Conservation (phyloP, 208 protist genomes). For the Wallacemonas sp. region DNA sequence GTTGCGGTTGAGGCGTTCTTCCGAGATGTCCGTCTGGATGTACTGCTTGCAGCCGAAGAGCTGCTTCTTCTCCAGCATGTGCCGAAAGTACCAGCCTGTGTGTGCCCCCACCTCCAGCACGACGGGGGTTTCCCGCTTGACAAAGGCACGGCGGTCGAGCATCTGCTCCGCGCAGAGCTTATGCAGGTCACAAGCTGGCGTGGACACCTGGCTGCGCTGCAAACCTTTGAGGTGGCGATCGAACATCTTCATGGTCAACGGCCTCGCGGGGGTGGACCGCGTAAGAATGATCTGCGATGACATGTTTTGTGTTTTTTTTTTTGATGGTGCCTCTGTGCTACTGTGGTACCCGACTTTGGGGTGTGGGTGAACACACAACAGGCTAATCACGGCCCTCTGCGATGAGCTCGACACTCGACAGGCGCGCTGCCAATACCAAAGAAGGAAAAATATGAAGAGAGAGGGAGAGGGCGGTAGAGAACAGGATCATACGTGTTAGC, state of each 20-base stretch:
- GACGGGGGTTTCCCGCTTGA: slow-evolving; percentile 82
- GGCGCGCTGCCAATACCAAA: too few relatives aligned
- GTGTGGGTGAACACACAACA: too few relatives aligned
- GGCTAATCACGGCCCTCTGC: too few relatives aligned
- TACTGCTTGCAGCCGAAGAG: slow-evolving; percentile 86
- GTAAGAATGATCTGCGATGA: slow-evolving; percentile 72
- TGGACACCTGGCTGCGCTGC: slow-evolving; percentile 64
- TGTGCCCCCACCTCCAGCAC: slow-evolving; percentile 85
- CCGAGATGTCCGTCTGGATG: slow-evolving; percentile 89
- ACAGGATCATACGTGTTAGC: too few relatives aligned
- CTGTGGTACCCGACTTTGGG: too few relatives aligned
- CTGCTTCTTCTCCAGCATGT: slow-evolving; percentile 84
- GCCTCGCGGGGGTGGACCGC: slow-evolving; percentile 54
- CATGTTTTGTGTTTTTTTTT: slow-evolving; percentile 23
- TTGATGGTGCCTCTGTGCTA: background rate
- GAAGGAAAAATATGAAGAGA: too few relatives aligned
- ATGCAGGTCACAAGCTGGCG: slow-evolving; percentile 77
- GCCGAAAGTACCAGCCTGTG: slow-evolving; percentile 85
- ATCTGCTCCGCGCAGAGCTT: slow-evolving; percentile 81
- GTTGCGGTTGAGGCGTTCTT: slow-evolving; percentile 82
- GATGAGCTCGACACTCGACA: too few relatives aligned
- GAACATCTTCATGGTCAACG: slow-evolving; percentile 70
- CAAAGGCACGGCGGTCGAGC: slow-evolving; percentile 78
- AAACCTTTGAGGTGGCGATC: slow-evolving; percentile 78
- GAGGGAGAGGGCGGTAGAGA: too few relatives aligned